Evolutionary conservation across 2,329 filamentous ascomycete species (phyloP), one percentile per base, ranked within the genome.

Genomic region (Verticillium longisporum): DNA sequence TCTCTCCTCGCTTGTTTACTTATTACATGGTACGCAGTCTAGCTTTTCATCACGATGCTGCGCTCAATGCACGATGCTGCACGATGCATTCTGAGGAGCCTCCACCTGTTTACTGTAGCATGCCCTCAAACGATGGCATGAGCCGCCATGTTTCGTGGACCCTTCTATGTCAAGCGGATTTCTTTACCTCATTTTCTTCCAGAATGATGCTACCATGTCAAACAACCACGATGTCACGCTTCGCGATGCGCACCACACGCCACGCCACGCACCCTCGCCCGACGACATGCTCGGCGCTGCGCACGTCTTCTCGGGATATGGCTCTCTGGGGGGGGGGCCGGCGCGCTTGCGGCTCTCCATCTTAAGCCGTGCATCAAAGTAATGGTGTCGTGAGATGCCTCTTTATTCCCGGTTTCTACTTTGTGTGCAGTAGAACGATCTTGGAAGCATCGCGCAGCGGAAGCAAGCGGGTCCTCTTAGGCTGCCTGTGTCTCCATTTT

Each of bases 401-500:
- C 45, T 53, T 53, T 18, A 53, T 53, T 53, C 45, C 45, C 45
- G 21, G 45, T 18, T 53, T 53, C 18, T 26, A 6, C 14, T n/a
- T 38, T 53, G 38, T 15, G 14, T 14, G 32, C 57, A 32, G 41
- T 32, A 53, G 57, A 58, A 58, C 26, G 26, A 53, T 58, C 26
- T 26, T 58, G 21, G 56, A 58, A 58, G 37, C 37, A 58, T 58
- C 37, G 31, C 18, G 45, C 45, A 21, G 59, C 60, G 60, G 63
- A 59, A 63, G 58, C 37, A 64, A 62, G 62, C 63, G 63, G 62
- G 62, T 61, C 57, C 59, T 38, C 13, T 45, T 57, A n/a, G 41
- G 32, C 45, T 53, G 45, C 18, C 18, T 18, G 21, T 5, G 18
- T 6, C 54, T 55, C 54, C 54, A 55, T 32, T 55, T 55, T 55